Conservation (phyloP, 805 yeast genomes). For the Hanseniaspora hatyaiensis region DNA sequence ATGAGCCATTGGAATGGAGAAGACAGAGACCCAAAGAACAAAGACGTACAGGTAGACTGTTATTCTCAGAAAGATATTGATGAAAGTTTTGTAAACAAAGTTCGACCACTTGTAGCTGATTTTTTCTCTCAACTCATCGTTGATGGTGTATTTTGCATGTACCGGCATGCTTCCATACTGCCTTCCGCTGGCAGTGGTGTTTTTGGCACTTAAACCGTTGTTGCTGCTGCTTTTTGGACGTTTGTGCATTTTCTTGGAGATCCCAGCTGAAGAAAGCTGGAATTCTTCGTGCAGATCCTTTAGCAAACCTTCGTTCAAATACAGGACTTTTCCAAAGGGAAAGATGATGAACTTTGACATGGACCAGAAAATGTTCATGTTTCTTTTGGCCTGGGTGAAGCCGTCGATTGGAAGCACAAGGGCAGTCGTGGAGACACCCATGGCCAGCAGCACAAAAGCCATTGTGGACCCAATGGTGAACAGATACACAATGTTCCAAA, state of each 20-base stretch:
- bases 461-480: constrained; percentile 58
- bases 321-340: constrained; percentile 87
- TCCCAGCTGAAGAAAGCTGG: neutral
- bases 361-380: constrained; percentile 47
- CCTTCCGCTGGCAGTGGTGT: neutral
- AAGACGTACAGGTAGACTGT: neutral
- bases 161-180: constrained; percentile 3
- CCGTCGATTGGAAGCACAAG: constrained; percentile 34
- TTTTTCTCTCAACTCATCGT: neutral
- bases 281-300: neutral
- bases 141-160: constrained; percentile 2
- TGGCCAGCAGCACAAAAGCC: constrained; percentile 38
- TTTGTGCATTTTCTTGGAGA: too few relatives aligned
- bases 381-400: constrained; percentile 45
- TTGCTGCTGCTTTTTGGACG: constrained; percentile 10
- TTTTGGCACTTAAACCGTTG: constrained; percentile 18
- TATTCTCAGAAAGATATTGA: neutral
- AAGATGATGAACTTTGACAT: constrained; percentile 60
- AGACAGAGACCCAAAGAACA: constrained; percentile 7
- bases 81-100: neutral
- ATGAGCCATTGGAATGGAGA: constrained; percentile 13
- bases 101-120: neutral
- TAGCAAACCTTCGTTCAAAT: constrained; percentile 25
- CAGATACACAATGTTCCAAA: constrained; percentile 68
- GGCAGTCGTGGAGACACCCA: constrained; percentile 31